These are phyloP conservation scores for Mucor plumbeus DNA, from an alignment of 371 early-diverging fungal species.

Conservation along the genomic window DNA sequence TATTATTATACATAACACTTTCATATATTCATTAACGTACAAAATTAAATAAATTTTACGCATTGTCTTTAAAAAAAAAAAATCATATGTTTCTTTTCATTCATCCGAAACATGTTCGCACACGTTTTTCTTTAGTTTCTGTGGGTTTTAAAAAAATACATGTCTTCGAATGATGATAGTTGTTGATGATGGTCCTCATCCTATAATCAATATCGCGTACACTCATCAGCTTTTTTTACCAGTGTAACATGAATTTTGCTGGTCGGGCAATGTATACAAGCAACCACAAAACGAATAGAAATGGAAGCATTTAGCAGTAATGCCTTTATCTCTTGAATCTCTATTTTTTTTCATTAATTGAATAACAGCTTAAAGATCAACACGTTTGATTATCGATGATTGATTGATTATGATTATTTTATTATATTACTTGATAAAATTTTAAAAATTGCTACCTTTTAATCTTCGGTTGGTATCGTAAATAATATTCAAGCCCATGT, in stretches of 20 bases:
- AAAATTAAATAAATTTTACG: conserved; percentile 7
- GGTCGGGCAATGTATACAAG: background rate
- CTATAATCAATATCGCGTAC: background rate
- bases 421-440: too few species aligned
- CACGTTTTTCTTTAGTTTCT: conserved; percentile 4
- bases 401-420: background rate
- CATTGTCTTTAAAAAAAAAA: conserved; percentile 13
- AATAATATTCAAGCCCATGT: background rate
- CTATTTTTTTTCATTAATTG: background rate
- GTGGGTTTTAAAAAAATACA: background rate
- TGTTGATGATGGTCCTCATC: background rate
- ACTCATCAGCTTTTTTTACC: background rate
- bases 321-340: background rate
- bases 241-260: background rate
- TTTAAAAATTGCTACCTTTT: background rate
- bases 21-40: conserved; percentile 9
- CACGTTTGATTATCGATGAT: background rate
- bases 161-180: background rate
- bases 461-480: background rate
- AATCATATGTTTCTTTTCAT: conserved; percentile 9
- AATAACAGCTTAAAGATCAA: conserved; percentile 3
- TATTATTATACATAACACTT: conserved; percentile 6
- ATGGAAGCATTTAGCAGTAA: background rate
- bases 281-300: too few species aligned
- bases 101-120: conserved; percentile 8